Base-by-base conservation (phyloP, 2,329 filamentous ascomycete species). In the Calycina herbarum region DNA sequence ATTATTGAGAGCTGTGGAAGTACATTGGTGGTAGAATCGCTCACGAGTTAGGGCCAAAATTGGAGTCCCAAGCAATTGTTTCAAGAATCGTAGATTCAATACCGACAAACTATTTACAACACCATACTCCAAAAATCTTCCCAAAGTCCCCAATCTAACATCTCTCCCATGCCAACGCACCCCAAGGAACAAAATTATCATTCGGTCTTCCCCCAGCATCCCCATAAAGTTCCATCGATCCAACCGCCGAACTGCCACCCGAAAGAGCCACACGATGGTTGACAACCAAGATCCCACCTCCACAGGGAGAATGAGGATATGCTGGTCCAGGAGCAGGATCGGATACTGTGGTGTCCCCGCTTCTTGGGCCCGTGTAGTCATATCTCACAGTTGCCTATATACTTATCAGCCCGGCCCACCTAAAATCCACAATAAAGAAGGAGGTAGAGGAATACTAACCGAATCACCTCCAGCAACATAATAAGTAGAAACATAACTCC, bases 261-360 rank as follows among this genome's bases (percentile, higher is more conserved):
- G 56, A 29, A 10, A 64, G 27, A 27, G 27, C 33, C 15, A 64
- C 62, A 24, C 56, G 31, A 17, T 57, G 56, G 29, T 64, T 42
- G 31, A 64, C 57, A n/a, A 48, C 48, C 40, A 64, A n/a, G 6
- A 64, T 51, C 13, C 62, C 62, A 5, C 62, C 62, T 3, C 62
- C 62, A 20, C 62, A 64, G 11, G 33, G n/a, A 24, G 62, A 64
- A 15, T 24, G 40, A 29, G 62, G 62, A 57, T 64, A 64, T 42
- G 29, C 27, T 40, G 35, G 48, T 27, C 57, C 51, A 45, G 57
- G 56, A 5, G 56, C 62, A 1, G 62, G 62, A 35, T 64, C 62
- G 7, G 56, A 56, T 1, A 64, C 40, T 3, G 20, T 24, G 2
- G 24, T 15, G 5, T 59, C 38, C 13, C 33, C 57, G 10, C 13